Evolutionary conservation across 2,329 filamentous ascomycete genomes (phyloP).

Genomic region (Nothophaeocryptopus gaeumannii): DNA sequence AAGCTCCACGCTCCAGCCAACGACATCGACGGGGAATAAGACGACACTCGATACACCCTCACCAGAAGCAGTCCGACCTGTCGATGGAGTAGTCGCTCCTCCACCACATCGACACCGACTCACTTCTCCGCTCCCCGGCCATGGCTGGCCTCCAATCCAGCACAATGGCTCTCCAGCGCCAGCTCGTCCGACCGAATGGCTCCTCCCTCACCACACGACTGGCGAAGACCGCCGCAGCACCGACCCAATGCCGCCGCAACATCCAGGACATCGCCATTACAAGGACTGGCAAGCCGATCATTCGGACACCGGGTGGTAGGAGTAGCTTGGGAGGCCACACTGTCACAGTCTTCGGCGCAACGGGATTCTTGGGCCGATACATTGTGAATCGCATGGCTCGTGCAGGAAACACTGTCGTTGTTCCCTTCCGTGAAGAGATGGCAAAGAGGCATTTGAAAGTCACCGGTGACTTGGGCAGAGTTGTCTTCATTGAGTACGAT

Average conservation of each 20-base stretch:
- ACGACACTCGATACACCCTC: neutral
- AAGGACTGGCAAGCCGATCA: constrained; percentile 90
- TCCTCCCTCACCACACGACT: constrained; percentile 26
- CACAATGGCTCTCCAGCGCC: constrained; percentile 35
- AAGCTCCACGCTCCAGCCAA: neutral
- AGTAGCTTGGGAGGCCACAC: constrained; percentile 69
- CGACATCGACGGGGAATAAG: too few species aligned
- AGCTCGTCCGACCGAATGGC: constrained; percentile 32
- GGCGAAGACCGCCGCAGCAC: constrained; percentile 25
- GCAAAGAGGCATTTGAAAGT: constrained; percentile 94
- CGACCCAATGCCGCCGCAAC: constrained; percentile 35
- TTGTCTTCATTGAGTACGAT: constrained; percentile 92
- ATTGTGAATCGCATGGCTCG: constrained; percentile 94
- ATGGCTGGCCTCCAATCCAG: constrained; percentile 33
- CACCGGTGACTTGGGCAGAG: constrained; percentile 85
- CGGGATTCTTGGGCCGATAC: constrained; percentile 91
- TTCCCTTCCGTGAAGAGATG: constrained; percentile 97
- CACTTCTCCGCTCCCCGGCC: constrained; percentile 22
- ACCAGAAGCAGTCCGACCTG: neutral
- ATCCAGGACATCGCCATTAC: constrained; percentile 87
- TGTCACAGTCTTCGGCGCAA: constrained; percentile 95
- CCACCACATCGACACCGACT: constrained; percentile 2
- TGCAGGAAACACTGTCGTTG: constrained; percentile 87
- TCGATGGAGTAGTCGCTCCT: constrained; percentile 16
- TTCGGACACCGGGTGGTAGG: constrained; percentile 84